phyloP scores from a whole-genome alignment of 192 early-diverging fungal species.

The Podila horticola region DNA sequence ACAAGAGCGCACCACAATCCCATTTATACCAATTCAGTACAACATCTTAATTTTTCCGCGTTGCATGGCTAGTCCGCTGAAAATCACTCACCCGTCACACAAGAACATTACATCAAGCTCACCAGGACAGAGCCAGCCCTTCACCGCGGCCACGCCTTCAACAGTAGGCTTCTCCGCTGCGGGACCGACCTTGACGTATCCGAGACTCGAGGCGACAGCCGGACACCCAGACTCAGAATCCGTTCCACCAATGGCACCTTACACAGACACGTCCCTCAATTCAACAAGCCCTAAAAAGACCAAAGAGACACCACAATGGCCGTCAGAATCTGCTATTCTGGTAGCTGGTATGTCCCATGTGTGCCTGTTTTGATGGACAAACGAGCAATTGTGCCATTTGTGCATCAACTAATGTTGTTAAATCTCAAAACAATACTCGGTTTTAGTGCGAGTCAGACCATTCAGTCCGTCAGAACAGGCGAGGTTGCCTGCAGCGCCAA shows the following conservation, averaged over 20 bases:
- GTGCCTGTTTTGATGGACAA: background rate
- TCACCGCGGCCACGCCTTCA: too few species aligned
- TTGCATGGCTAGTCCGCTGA: too few species aligned
- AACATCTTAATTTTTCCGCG: too few species aligned
- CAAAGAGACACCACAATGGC: conserved; percentile 26
- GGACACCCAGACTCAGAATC: background rate
- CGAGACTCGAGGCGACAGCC: too few species aligned
- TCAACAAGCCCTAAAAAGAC: background rate
- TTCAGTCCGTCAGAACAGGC: conserved; percentile 64
- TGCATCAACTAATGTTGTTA: background rate
- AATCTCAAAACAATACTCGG: conserved; percentile 23
- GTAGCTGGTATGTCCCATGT: conserved; percentile 30
- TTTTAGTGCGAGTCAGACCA: conserved; percentile 69
- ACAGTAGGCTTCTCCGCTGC: too few species aligned
- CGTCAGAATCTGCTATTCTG: conserved; percentile 45
- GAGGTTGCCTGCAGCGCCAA: conserved; percentile 46
- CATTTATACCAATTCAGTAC: too few species aligned
- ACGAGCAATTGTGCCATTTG: background rate
- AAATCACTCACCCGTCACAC: too few species aligned
- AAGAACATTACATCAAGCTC: too few species aligned
- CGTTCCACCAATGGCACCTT: background rate
- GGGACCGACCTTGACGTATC: too few species aligned
- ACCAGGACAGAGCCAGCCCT: too few species aligned
- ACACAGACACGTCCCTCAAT: background rate
- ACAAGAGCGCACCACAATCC: too few species aligned